A percentile compares a stretch with the other conserved stretches of the same genome.
These are phyloP conservation scores for Candida dajiaensis DNA, from an alignment of 805 yeast genomes.

Conservation along the genomic window DNA sequence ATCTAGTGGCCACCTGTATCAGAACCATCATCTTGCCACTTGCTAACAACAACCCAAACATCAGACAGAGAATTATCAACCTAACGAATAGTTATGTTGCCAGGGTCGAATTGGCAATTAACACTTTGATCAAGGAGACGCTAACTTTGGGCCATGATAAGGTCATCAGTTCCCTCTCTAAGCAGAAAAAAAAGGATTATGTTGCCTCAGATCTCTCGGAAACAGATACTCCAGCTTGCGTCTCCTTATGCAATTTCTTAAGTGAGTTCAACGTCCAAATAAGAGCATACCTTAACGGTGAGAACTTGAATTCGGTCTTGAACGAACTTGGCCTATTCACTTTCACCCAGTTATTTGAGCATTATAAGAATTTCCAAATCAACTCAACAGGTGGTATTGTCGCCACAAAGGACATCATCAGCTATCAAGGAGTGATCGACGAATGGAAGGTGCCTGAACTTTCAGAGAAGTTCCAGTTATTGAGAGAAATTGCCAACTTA, in stretches of 20 bases:
- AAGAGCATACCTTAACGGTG: conserved; percentile 31
- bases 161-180: conserved; percentile 44
- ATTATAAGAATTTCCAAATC: conserved; percentile 69
- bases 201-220: conserved; percentile 36
- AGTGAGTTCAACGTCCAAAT: conserved; percentile 35
- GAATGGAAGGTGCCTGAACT: conserved; percentile 60
- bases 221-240: conserved; percentile 70
- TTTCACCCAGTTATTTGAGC: conserved; percentile 55
- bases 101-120: conserved; percentile 59
- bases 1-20: conserved; percentile 63
- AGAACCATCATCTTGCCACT: conserved; percentile 74
- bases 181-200: conserved; percentile 75
- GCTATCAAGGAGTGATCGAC: conserved; percentile 64
- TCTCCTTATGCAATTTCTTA: conserved; percentile 51
- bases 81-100: conserved; percentile 56
- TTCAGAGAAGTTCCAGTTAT: conserved; percentile 56
- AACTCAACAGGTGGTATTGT: conserved; percentile 79
- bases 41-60: conserved; percentile 50
- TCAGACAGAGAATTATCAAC: conserved; percentile 53
- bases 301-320: conserved; percentile 46
- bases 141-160: conserved; percentile 46
- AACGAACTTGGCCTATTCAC: conserved; percentile 53
- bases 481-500: conserved; percentile 78
- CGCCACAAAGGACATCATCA: conserved; percentile 75
- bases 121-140: conserved; percentile 55